Evolutionary conservation across 306 rosid species (phyloP).

Genomic region (Macrotyloma uniflorum): DNA sequence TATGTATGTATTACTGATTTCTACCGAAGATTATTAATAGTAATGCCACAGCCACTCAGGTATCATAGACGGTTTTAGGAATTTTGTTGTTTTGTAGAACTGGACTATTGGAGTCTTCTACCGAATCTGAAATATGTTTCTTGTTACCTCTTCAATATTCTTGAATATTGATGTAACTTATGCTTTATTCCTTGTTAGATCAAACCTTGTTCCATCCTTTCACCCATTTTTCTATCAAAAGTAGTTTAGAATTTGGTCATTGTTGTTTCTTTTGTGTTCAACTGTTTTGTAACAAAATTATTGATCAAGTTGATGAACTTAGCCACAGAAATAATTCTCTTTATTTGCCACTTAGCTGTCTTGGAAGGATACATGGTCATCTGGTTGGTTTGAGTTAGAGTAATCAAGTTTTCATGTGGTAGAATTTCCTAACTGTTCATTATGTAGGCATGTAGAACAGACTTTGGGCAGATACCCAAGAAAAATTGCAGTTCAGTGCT

Average conservation of each 20-base stretch:
- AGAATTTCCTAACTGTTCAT: neutral
- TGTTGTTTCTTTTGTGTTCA: neutral
- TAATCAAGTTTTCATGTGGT: neutral
- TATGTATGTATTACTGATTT: no score
- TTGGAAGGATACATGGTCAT: neutral
- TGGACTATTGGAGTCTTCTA: no score
- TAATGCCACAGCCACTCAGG: no score
- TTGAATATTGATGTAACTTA: no score
- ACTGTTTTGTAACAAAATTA: neutral
- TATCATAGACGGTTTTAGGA: neutral
- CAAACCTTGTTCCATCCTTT: neutral
- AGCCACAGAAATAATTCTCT: neutral
- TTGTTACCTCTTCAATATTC: conserved; percentile 19
- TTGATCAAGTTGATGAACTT: conserved; percentile 15
- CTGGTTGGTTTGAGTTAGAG: neutral
- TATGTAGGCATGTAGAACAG: neutral
- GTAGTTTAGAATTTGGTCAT: conserved; percentile 16
- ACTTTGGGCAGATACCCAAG: neutral
- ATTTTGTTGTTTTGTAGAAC: neutral
- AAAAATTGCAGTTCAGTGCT: conserved; percentile 2
- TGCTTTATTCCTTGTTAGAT: neutral
- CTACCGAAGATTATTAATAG: no score
- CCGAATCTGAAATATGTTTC: conserved; percentile 15
- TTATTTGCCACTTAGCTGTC: neutral
- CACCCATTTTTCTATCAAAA: neutral